A percentile compares a stretch with the other conserved stretches of the same genome.
phyloP scores from a whole-genome alignment of 2,329 filamentous ascomycete species.

The Botrytis tulipae region DNA sequence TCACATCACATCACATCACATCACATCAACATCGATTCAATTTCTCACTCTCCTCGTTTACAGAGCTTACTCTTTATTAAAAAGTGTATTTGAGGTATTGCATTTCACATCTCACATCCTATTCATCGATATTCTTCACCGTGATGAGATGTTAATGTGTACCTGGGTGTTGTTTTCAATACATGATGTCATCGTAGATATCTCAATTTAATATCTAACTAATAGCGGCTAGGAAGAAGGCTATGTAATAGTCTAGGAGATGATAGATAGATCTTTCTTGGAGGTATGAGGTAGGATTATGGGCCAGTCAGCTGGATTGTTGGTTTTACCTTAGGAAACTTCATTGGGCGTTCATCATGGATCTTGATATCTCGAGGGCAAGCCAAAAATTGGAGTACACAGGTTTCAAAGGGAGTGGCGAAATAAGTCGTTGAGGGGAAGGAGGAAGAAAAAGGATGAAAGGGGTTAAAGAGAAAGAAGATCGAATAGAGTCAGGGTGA shows the following conservation, averaged over 20 bases:
- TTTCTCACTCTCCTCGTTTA: background rate
- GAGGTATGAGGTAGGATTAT: background rate
- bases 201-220: background rate
- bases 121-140: background rate
- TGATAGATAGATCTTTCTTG: background rate
- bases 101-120: background rate
- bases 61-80: background rate
- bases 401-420: background rate
- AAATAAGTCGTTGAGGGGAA: background rate
- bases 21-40: background rate
- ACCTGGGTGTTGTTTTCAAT: background rate
- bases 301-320: background rate
- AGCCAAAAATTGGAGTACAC: background rate
- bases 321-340: background rate
- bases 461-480: background rate
- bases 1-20: background rate
- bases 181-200: background rate
- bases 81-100: background rate
- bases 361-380: background rate
- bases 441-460: background rate
- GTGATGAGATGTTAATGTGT: background rate
- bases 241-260: background rate
- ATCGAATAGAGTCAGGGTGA: background rate
- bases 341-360: background rate
- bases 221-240: background rate